These are phyloP conservation scores for Aureobasidium vineae DNA, from an alignment of 2,329 filamentous ascomycete species.

Conservation along the genomic window DNA sequence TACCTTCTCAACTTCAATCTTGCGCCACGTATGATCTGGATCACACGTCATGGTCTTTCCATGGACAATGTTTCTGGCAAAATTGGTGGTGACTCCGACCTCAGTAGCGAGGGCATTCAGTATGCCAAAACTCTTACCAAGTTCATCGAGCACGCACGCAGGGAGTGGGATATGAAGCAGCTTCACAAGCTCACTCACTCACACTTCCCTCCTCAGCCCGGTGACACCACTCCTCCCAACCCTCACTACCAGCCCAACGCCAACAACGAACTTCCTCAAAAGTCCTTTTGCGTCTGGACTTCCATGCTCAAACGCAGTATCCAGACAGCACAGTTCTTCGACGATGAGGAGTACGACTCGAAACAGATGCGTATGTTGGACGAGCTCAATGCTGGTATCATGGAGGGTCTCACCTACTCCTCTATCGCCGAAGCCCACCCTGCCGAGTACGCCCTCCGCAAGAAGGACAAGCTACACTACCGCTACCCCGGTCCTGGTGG, in stretches of 20 bases:
- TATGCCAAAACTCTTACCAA: slow-evolving; percentile 77
- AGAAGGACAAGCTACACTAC: slow-evolving; percentile 87
- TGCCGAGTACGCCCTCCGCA: slow-evolving; percentile 77
- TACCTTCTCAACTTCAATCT: slow-evolving; percentile 97
- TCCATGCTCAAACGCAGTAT: slow-evolving; percentile 92
- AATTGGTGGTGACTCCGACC: slow-evolving; percentile 83
- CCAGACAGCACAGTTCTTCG: slow-evolving; percentile 84
- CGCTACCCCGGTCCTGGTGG: slow-evolving; percentile 79
- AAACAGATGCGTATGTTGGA: slow-evolving; percentile 99
- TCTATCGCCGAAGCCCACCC: slow-evolving; percentile 78
- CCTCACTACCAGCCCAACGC: slow-evolving; percentile 67
- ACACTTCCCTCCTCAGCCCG: slow-evolving; percentile 84
- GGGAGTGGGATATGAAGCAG: slow-evolving; percentile 79
- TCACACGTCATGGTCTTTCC: slow-evolving; percentile 92
- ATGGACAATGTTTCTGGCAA: slow-evolving; percentile 82
- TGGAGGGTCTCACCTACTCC: slow-evolving; percentile 93
- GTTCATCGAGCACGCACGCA: slow-evolving; percentile 79
- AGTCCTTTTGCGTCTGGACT: slow-evolving; percentile 87
- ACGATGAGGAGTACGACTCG: slow-evolving; percentile 93
- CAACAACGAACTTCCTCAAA: slow-evolving; percentile 39
- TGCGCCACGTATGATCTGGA: slow-evolving; percentile 94
- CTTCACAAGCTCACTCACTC: slow-evolving; percentile 71
- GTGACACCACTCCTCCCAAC: slow-evolving; percentile 92
- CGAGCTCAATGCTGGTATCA: slow-evolving; percentile 87
- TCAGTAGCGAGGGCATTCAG: slow-evolving; percentile 74